Evolutionary conservation across 2,329 filamentous ascomycete genomes (phyloP).

Genomic region (Sporothrix brasiliensis): DNA sequence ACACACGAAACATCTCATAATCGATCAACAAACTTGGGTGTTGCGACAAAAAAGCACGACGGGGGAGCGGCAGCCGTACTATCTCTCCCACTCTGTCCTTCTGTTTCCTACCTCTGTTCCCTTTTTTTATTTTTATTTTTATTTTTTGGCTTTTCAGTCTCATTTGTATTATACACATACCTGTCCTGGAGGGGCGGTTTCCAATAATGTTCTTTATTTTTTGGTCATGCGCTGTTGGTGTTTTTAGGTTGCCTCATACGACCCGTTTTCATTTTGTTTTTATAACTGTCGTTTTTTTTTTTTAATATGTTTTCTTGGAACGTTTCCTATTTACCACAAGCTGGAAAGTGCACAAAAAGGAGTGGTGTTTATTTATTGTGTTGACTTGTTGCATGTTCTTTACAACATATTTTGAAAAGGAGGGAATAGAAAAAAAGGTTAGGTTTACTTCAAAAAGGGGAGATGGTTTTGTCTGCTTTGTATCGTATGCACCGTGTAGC

Average conservation of each 20-base stretch:
- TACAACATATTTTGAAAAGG: conserved; percentile 6
- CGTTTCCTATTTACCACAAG: no score
- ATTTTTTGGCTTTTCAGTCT: conserved; percentile 15
- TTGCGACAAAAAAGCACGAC: not conserved
- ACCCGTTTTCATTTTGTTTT: conserved; percentile 7
- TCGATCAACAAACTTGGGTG: not conserved
- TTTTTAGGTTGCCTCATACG: not conserved
- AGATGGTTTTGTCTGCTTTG: not conserved
- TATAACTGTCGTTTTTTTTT: not conserved
- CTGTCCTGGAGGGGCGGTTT: not conserved
- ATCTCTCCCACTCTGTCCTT: not conserved
- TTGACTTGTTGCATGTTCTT: not conserved
- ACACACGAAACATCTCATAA: not conserved
- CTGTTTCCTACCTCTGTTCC: not conserved
- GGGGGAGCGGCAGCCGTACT: not conserved
- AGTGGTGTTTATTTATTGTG: not conserved
- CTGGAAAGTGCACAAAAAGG: not conserved
- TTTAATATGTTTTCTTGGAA: not conserved
- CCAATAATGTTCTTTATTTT: conserved; percentile 2
- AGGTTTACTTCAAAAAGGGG: conserved; percentile 15
- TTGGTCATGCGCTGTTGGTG: not conserved
- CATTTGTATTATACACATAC: conserved; percentile 31
- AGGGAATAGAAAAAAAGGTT: conserved; percentile 19
- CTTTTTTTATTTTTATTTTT: no score
- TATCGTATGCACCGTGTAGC: not conserved